Evolutionary conservation across 768 basidiomycete genomes (phyloP), one percentile per base, ranked within the genome.

Genomic region (Tylopilus felleus): DNA sequence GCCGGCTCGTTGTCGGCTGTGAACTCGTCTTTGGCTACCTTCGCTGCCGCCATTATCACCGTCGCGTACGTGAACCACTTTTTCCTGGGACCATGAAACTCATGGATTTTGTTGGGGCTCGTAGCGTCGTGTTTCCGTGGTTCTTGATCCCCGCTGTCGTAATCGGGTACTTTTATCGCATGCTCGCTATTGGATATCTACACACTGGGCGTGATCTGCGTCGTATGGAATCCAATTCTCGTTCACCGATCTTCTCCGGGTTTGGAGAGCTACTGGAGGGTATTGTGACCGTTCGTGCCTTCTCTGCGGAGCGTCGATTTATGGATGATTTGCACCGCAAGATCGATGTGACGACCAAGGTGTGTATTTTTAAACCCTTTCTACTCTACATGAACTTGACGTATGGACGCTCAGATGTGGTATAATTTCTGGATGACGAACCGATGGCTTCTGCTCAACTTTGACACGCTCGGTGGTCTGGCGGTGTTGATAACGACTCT

Each of bases 271-370:
- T 94, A 10, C 69, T 96, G 19, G 89, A 93, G 48, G 93, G 93
- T 22, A 90, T 95, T 42, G 89, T 93, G n/a, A 93, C 93, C 6
- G 89, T 96, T 39, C 81, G 94, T 52, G 94, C 94, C 0, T 98
- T 96, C 73, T 86, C 88, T 1, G 87, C 84, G 0, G 93, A 96
- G 65, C 73, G 73, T 38, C 74, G 81, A 5, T 96, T 98, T 77
- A 73, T 94, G 60, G 80, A 88, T 50, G 80, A 79, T 54, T 72
- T 95, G 4, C 89, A 90, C 64, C 59, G 60, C 2, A 91, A 90
- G 66, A 79, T 93, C 28, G 88, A 93, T 57, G 71, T 77, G 47
- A 92, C 87, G n/a, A 92, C 82, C 12, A 82, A 86, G 81, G 88
- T 86, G 52, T 35, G 60, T 51, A 12, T 45, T 29, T 33, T 22